Conservation (phyloP, 2,329 filamentous ascomycete genomes). For the Alternaria arborescens region DNA sequence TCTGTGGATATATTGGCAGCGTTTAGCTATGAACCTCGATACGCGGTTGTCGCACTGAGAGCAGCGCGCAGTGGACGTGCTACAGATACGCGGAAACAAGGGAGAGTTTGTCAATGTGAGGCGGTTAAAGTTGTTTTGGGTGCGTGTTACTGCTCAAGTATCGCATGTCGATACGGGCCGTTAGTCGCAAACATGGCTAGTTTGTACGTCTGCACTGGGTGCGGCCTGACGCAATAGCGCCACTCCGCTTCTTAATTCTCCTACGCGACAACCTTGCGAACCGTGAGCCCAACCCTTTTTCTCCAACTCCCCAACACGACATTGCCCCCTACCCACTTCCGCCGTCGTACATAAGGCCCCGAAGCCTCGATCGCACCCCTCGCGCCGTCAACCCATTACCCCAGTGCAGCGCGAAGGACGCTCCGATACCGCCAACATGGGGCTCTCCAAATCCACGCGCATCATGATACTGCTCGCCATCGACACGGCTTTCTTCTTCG, state of each 20-base stretch:
- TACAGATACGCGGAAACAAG: background rate
- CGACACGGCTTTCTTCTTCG: conserved; percentile 86
- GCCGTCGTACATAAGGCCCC: background rate
- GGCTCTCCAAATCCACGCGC: conserved; percentile 88
- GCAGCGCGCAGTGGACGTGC: background rate
- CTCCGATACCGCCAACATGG: conserved; percentile 64
- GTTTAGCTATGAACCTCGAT: background rate
- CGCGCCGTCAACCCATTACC: background rate
- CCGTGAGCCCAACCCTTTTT: background rate
- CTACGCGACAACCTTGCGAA: conserved; percentile 8
- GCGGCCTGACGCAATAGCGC: conserved; percentile 9
- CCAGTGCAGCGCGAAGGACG: background rate
- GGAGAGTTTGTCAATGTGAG: background rate
- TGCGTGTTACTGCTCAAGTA: no score
- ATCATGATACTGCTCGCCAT: conserved; percentile 94
- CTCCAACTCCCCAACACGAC: conserved; percentile 1
- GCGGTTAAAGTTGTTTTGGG: background rate
- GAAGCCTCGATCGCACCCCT: background rate
- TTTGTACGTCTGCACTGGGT: background rate
- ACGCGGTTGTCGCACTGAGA: background rate
- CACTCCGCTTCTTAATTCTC: conserved; percentile 1
- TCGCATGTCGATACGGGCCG: background rate
- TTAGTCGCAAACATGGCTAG: background rate
- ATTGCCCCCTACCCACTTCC: background rate
- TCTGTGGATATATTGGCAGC: background rate